Evolutionary conservation across 1,139 yeast genomes (phyloP), one percentile per base, ranked within the genome.

Genomic region (Suhomyces terraborum): DNA sequence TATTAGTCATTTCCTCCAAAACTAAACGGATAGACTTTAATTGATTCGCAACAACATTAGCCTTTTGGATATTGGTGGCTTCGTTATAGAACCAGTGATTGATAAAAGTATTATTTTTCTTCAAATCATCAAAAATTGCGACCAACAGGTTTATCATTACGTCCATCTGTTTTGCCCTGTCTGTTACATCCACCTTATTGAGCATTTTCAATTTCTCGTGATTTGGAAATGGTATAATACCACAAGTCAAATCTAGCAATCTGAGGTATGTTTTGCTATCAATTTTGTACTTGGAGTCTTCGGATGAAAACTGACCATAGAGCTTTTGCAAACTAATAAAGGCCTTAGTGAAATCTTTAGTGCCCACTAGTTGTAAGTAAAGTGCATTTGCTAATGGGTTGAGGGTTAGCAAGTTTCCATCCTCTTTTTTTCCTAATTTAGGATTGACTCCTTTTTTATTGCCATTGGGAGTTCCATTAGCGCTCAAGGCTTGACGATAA

Each of bases 351-450:
- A 71, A 71, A 45, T 73, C 77, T 44, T 67, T 70, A 17, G 77
- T 67, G 1, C 75, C 75, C 1, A 71, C 69, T 47, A 73, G 68
- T 52, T 81, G 86, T 32, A 77, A 57, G 50, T 69, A 77, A n/a
- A 83, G 63, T 0, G 83, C 73, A 49, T 77, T 77, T 0, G 88
- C 82, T 40, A 83, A 59, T 0, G 89, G 91, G 14, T 83, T 76
- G 27, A 82, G 62, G 1, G 79, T 66, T 26, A 80, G 57, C 12
- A 82, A 62, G 44, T 73, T 70, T 8, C 58, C 54, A 4, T 32
- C 30, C 3, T 41, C 41, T 16, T 24, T 34, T 26, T 41, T 41
- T 10, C 29, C 34, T 9, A 22, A 22, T 19, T 32, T 35, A 4
- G 39, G 36, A 17, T 27, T 21, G 3, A 24, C 26, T 7, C 34